Percentiles rank a stretch among this genome's conserved stretches.
phyloP scores from a whole-genome alignment of 1,139 yeast genomes.

The Kodamaea plutei region DNA sequence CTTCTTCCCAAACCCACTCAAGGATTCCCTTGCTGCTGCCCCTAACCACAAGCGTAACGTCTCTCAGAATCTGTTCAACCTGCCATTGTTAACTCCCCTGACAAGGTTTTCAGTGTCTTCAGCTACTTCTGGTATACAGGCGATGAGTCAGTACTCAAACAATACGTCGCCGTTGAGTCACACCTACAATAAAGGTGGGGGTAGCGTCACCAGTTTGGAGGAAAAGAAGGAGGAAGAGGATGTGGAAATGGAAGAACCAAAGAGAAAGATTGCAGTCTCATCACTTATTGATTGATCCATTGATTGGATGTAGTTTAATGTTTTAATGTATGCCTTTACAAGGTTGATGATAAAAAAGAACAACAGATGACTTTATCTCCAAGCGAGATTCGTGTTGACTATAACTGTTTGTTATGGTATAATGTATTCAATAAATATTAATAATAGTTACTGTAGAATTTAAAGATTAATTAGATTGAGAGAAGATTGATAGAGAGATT shows the following conservation, averaged over 20 bases:
- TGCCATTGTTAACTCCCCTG: slow-evolving; percentile 26
- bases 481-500: too few relatives aligned
- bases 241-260: slow-evolving; percentile 8
- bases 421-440: too few relatives aligned
- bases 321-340: too few relatives aligned
- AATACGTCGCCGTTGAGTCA: slow-evolving; percentile 10
- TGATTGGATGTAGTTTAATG: slow-evolving; percentile 2
- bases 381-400: too few relatives aligned
- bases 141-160: slow-evolving; percentile 4
- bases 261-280: slow-evolving; percentile 24
- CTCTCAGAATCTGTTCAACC: slow-evolving; percentile 32
- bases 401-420: too few relatives aligned
- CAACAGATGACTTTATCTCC: too few relatives aligned
- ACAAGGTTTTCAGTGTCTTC: slow-evolving; percentile 28
- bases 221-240: slow-evolving; percentile 3
- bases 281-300: slow-evolving; percentile 23
- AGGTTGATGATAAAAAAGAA: too few relatives aligned
- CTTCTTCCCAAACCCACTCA: slow-evolving; percentile 36
- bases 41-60: slow-evolving; percentile 23
- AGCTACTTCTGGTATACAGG: slow-evolving; percentile 16
- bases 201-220: slow-evolving; percentile 6
- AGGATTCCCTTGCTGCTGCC: slow-evolving; percentile 8
- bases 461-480: too few relatives aligned
- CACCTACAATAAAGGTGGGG: slow-evolving; percentile 7
- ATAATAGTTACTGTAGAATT: too few relatives aligned